Conservation (phyloP, 306 rosid species). For the Notholithocarpus densiflorus region DNA sequence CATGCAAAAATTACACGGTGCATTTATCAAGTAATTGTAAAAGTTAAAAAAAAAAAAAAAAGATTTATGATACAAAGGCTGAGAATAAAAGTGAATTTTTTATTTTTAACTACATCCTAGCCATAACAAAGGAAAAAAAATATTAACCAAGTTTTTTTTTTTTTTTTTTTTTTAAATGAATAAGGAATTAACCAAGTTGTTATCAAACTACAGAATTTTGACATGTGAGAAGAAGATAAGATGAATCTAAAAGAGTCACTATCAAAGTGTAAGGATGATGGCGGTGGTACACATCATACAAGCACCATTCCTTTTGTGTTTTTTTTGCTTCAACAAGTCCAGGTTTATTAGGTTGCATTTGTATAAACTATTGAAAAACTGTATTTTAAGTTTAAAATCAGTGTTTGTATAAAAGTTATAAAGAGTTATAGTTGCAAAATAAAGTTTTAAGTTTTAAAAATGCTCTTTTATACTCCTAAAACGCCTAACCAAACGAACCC, state of each 20-base stretch:
- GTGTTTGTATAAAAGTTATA: too few species aligned
- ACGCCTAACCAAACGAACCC: rapidly evolving
- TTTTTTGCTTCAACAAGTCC: constrained; percentile 1
- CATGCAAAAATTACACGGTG: too few species aligned
- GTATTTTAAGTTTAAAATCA: too few species aligned
- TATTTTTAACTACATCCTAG: too few species aligned
- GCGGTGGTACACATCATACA: constrained; percentile 59
- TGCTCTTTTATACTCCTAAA: rapidly evolving
- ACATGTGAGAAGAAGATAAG: not conserved
- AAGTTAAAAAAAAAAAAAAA: too few species aligned
- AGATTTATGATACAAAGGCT: too few species aligned
- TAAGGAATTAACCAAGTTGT: not conserved
- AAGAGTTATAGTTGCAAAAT: too few species aligned
- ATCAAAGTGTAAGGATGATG: not conserved
- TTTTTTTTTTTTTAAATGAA: not conserved
- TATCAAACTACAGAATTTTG: not conserved
- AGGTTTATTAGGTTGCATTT: not conserved
- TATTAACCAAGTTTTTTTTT: not conserved
- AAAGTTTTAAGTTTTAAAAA: too few species aligned
- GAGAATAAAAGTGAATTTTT: too few species aligned
- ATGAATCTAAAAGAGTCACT: not conserved
- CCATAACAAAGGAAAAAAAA: too few species aligned
- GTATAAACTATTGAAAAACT: too few species aligned
- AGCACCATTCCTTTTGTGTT: constrained; percentile 25
- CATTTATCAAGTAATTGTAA: too few species aligned